Conservation (phyloP, 2,329 filamentous ascomycete genomes). For the Dothideomycetidae sp. region DNA sequence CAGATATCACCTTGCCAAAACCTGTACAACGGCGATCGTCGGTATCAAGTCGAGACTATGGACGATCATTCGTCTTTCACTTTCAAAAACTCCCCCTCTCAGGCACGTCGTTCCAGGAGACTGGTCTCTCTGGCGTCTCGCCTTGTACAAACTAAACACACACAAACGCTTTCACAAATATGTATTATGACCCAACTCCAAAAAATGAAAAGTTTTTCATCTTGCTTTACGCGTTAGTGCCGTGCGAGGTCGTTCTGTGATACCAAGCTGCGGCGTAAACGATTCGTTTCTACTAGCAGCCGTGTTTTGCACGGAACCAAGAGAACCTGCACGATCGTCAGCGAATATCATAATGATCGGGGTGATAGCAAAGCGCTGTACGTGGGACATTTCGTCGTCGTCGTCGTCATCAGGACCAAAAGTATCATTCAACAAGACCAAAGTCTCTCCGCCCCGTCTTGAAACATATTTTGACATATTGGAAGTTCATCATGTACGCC, state of each 20-base stretch:
- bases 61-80: no score
- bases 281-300: not conserved
- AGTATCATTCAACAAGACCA: slow-evolving; percentile 10
- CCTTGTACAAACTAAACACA: not conserved
- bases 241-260: no score
- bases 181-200: not conserved
- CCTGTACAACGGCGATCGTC: no score
- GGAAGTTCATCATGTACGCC: slow-evolving; percentile 12
- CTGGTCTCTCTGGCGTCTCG: not conserved
- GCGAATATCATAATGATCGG: no score
- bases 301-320: no score
- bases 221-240: not conserved
- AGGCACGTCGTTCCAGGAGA: not conserved
- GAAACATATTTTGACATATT: slow-evolving; percentile 12
- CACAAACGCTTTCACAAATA: not conserved
- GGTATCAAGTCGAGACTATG: no score
- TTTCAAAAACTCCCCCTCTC: not conserved
- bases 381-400: not conserved
- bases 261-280: not conserved
- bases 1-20: no score
- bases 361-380: not conserved
- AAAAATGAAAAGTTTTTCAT: not conserved
- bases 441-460: slow-evolving; percentile 14
- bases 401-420: slow-evolving; percentile 7
- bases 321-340: no score